A percentile compares a stretch with the other conserved stretches of the same genome.
Conservation (phyloP, 352 stramenopile genomes). For the Pythium scleroteichum region DNA sequence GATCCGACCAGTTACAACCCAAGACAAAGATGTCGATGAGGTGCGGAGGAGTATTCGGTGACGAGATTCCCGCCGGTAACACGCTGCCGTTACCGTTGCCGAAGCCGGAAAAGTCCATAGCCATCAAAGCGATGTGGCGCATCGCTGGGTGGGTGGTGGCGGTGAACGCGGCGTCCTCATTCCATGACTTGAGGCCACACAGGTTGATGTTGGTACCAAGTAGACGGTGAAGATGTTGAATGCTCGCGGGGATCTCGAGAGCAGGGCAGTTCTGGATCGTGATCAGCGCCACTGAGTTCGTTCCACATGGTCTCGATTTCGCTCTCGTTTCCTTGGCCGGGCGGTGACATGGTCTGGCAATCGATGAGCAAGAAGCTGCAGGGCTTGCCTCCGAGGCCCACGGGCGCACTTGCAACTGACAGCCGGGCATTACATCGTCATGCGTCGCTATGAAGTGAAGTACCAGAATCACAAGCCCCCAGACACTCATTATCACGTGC, state of each 20-base stretch:
- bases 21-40: conserved; percentile 17
- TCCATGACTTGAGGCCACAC: conserved; percentile 36
- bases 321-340: background rate
- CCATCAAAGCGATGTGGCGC: conserved; percentile 7
- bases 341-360: conserved; percentile 1
- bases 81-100: conserved; percentile 14
- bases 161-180: conserved; percentile 30
- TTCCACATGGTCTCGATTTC: conserved; percentile 11
- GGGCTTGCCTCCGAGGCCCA: conserved; percentile 12
- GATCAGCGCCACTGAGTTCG: conserved; percentile 17
- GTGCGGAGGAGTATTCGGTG: conserved; percentile 1
- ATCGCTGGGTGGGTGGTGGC: conserved; percentile 28
- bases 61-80: conserved; percentile 4
- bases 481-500: conserved; percentile 5
- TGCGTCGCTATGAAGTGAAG: conserved; percentile 13
- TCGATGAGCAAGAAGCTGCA: conserved; percentile 23
- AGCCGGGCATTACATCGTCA: conserved; percentile 2
- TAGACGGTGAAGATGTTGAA: conserved; percentile 35
- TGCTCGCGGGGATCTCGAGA: conserved; percentile 32
- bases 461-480: conserved; percentile 9
- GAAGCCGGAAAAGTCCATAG: conserved; percentile 7
- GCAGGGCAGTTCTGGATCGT: conserved; percentile 39
- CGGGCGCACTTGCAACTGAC: conserved; percentile 17
- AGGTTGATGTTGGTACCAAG: conserved; percentile 43
- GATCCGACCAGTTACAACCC: conserved; percentile 11